Percentiles rank a stretch among this genome's conserved stretches.
Conservation (phyloP, 2,329 filamentous ascomycete species). For the Hymenoscyphus fraxineus region DNA sequence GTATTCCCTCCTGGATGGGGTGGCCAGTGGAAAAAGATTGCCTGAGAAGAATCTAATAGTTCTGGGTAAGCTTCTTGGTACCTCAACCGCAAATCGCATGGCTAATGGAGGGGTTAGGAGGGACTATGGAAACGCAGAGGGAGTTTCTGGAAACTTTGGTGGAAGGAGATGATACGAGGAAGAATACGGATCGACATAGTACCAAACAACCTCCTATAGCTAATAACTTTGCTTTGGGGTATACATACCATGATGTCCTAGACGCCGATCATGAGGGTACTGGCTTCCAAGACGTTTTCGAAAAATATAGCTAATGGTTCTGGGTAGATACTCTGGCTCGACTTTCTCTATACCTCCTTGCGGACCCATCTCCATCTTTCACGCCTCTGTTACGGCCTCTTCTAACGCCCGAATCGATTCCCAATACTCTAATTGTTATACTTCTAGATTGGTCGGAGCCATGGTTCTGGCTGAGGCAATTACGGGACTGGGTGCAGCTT, state of each 20-base stretch:
- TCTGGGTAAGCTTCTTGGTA: slow-evolving; percentile 55
- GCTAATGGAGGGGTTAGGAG: slow-evolving; percentile 52
- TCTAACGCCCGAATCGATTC: slow-evolving; percentile 76
- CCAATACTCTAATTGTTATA: slow-evolving; percentile 82
- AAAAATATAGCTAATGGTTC: slow-evolving; percentile 22
- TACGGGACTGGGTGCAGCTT: slow-evolving; percentile 85
- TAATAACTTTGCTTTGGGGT: slow-evolving; percentile 88
- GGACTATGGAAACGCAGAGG: slow-evolving; percentile 75
- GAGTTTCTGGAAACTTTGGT: slow-evolving; percentile 69
- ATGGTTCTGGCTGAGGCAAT: slow-evolving; percentile 84
- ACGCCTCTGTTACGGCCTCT: slow-evolving; percentile 79
- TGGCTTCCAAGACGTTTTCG: slow-evolving; percentile 19
- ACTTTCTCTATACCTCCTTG: slow-evolving; percentile 82
- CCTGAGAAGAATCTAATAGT: slow-evolving; percentile 90
- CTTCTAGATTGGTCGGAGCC: slow-evolving; percentile 95
- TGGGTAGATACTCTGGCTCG: slow-evolving; percentile 79
- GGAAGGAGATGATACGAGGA: slow-evolving; percentile 38
- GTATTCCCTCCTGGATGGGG: slow-evolving; percentile 87
- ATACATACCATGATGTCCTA: slow-evolving; percentile 91
- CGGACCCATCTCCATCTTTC: slow-evolving; percentile 79
- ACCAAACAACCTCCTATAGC: slow-evolving; percentile 72
- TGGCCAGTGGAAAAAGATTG: slow-evolving; percentile 83
- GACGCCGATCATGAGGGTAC: slow-evolving; percentile 90
- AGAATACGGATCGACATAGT: slow-evolving; percentile 48
- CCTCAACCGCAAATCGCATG: slow-evolving; percentile 3